A percentile compares a stretch with the other conserved stretches of the same genome.
These are phyloP conservation scores for Amorphotheca resinae DNA, from an alignment of 495 filamentous ascomycete genomes.

Conservation along the genomic window DNA sequence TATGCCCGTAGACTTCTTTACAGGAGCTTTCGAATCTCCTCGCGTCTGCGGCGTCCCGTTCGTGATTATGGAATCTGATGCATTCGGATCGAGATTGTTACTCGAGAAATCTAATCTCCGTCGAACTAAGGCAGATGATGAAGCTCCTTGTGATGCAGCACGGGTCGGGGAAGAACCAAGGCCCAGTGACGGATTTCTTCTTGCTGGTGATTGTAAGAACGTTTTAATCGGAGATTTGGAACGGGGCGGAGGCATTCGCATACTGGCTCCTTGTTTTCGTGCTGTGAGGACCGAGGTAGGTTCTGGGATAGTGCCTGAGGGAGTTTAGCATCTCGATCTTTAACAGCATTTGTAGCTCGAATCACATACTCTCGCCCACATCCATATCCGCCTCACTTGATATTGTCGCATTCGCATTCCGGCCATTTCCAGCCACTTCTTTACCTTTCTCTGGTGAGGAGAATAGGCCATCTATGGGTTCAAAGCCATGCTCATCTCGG, in stretches of 20 bases:
- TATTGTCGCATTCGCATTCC: slow-evolving; percentile 12
- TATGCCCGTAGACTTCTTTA: too few species aligned
- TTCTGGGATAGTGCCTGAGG: slow-evolving; percentile 34
- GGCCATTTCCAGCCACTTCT: neutral
- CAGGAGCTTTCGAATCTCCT: slow-evolving; percentile 4
- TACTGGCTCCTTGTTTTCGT: slow-evolving; percentile 11
- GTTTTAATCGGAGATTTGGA: slow-evolving; percentile 25
- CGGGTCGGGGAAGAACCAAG: slow-evolving; percentile 16
- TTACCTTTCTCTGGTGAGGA: slow-evolving; percentile 65
- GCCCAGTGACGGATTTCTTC: slow-evolving; percentile 19
- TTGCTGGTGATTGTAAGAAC: slow-evolving; percentile 19
- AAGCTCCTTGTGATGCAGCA: slow-evolving; percentile 7
- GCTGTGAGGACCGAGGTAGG: slow-evolving; percentile 25
- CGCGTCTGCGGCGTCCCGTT: slow-evolving; percentile 7
- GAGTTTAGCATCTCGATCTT: slow-evolving; percentile 6
- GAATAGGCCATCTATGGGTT: slow-evolving; percentile 73
- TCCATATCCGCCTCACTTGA: slow-evolving; percentile 21
- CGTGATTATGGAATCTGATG: neutral
- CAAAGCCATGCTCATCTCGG: slow-evolving; percentile 85
- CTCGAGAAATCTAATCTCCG: slow-evolving; percentile 19
- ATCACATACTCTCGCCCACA: slow-evolving; percentile 15
- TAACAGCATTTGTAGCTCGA: neutral
- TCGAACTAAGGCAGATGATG: slow-evolving; percentile 8
- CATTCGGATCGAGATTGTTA: neutral
- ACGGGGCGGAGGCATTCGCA: slow-evolving; percentile 26